These are phyloP conservation scores for Sanghuangporus baumii DNA, from an alignment of 1,284 basidiomycete genomes.

Conservation along the genomic window DNA sequence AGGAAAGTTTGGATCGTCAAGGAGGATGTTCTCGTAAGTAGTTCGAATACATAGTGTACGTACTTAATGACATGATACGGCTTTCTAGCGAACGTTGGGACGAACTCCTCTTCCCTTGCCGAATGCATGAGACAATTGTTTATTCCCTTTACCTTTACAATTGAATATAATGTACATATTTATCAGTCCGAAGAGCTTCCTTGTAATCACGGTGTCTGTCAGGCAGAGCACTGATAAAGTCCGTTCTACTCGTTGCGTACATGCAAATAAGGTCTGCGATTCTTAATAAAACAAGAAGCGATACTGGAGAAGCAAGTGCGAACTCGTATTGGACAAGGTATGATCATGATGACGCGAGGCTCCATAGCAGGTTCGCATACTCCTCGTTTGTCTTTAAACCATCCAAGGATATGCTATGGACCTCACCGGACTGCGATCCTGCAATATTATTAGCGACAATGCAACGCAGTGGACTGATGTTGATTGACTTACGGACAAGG, in stretches of 20 bases:
- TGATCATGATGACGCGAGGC: conserved; percentile 46
- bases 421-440: conserved; percentile 60
- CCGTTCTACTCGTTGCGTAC: too few relatives aligned
- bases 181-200: background rate
- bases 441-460: conserved; percentile 4
- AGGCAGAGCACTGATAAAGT: background rate
- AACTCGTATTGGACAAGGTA: background rate
- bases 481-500: conserved; percentile 54
- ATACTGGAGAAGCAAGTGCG: background rate
- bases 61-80: background rate
- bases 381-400: conserved; percentile 28
- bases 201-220: background rate
- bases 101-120: background rate
- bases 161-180: background rate
- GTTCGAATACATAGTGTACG: background rate
- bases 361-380: conserved; percentile 47
- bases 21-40: conserved; percentile 31
- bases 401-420: conserved; percentile 39
- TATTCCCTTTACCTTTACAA: background rate
- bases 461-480: background rate
- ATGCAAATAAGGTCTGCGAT: background rate
- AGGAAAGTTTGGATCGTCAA: conserved; percentile 69
- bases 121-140: background rate
- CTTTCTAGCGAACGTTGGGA: conserved; percentile 1
- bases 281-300: background rate